Evolutionary conservation across 345 rosid species (phyloP), one percentile per base, ranked within the genome.

Genomic region (Luvunga scandens): DNA sequence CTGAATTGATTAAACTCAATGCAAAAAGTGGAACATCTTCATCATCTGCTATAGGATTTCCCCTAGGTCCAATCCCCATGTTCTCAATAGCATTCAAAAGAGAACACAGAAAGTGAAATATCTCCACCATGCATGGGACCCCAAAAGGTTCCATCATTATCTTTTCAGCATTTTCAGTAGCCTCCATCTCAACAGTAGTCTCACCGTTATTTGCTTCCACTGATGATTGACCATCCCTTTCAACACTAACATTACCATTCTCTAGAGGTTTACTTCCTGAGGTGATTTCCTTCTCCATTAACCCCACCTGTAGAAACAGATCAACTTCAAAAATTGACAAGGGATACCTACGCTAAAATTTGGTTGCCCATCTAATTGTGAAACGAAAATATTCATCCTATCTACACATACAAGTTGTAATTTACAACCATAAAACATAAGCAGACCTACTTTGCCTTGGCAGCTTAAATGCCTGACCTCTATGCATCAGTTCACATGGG

Each of bases 11-110:
- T 80, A 92, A 88, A 77, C 97, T 89, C 87, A 92, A 77, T 14
- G 97, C 89, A 38, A 92, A 92, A 27, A 92, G 88, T 24, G 94
- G 97, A 77, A 92, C 91, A 72, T 92, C 97, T 84, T 92, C 97
- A 77, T 92, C 97, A 85, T 84, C 86, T 38, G 94, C 90, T 60
- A 92, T 85, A 16, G 94, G 85, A 84, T 89, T 90, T 50, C 89
- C 84, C 84, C 85, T 87, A 63, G 92, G 80, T 79, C 79, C 89
- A 73, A 79, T 77, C 73, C 85, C 91, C 68, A 82, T 73, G 34
- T 86, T 80, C 72, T 89, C 93, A 76, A 87, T 81, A 57, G 84
- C 88, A 80, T 90, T 92, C 81, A 92, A 83, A 66, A 92, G 72
- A 28, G 93, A 90, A 74, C 94, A 92, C 78, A 92, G 73, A 83